Evolutionary conservation across 2,329 filamentous ascomycete genomes (phyloP).

Genomic region (Sporothrix pallida): DNA sequence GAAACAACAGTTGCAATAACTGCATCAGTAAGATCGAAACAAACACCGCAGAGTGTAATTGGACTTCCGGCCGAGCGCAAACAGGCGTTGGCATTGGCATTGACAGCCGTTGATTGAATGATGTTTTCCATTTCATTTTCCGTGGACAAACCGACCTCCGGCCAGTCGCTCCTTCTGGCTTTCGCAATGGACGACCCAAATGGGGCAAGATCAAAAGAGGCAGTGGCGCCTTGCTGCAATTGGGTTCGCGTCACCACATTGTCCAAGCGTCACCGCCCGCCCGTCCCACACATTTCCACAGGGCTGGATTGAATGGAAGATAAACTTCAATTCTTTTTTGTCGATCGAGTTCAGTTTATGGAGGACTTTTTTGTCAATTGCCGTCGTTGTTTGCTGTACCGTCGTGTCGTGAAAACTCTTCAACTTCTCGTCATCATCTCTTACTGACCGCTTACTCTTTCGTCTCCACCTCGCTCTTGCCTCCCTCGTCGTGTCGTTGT

Average conservation of each 20-base stretch:
- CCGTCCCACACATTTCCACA: slow-evolving; percentile 25
- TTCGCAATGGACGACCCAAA: slow-evolving; percentile 29
- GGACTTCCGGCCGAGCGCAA: background rate
- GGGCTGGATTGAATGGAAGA: background rate
- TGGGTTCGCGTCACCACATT: slow-evolving; percentile 28
- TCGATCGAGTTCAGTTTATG: too few species aligned
- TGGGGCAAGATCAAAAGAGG: slow-evolving; percentile 21
- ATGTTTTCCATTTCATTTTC: too few species aligned
- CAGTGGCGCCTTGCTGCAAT: slow-evolving; percentile 32
- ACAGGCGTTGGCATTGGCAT: background rate
- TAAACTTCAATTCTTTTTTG: background rate
- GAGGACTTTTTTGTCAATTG: background rate
- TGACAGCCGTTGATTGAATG: background rate
- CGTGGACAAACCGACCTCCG: too few species aligned
- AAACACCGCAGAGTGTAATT: background rate
- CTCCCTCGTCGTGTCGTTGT: background rate
- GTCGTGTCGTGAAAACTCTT: slow-evolving; percentile 1
- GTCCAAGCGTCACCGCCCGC: background rate
- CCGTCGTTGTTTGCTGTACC: background rate
- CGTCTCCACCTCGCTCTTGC: slow-evolving; percentile 11
- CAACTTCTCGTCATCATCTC: background rate
- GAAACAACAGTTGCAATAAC: background rate
- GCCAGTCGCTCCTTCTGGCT: background rate
- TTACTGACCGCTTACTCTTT: slow-evolving; percentile 19
- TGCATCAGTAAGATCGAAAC: background rate